phyloP scores from a whole-genome alignment of 208 protist genomes.

The Acanthamoeba royreba region DNA sequence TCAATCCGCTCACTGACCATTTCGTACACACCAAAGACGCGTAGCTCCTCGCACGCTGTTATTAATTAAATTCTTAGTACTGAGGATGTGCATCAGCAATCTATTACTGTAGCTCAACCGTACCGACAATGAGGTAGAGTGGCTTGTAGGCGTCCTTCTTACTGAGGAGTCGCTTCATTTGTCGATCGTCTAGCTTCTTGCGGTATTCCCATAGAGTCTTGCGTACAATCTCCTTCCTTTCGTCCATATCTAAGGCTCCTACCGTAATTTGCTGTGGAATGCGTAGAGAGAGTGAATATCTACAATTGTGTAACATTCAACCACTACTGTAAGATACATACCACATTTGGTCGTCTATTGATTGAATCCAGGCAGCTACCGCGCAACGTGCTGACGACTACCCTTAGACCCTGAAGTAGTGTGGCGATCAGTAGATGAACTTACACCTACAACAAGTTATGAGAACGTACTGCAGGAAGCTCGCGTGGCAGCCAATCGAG shows the following conservation, averaged over 20 bases:
- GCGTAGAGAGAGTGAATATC: background rate
- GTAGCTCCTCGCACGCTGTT: constrained; percentile 50
- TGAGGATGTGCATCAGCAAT: too few relatives aligned
- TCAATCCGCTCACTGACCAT: background rate
- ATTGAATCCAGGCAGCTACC: background rate
- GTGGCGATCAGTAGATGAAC: background rate
- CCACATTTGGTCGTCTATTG: background rate
- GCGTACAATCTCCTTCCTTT: background rate
- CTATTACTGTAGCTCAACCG: too few relatives aligned
- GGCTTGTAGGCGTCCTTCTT: constrained; percentile 11
- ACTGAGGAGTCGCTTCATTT: background rate
- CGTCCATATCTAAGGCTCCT: background rate
- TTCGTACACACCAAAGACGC: constrained; percentile 45
- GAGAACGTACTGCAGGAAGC: background rate
- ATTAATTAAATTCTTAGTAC: too few relatives aligned
- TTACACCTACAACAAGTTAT: too few relatives aligned
- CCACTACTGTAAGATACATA: background rate
- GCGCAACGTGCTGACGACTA: constrained; percentile 15
- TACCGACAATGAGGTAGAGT: background rate
- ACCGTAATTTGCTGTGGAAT: background rate
- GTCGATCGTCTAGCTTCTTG: constrained; percentile 40
- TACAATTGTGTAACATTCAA: background rate
- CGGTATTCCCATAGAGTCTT: background rate
- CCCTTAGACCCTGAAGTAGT: background rate
- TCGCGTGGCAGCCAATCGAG: constrained; percentile 50